Base-by-base conservation (phyloP, 306 rosid species). In the Trifolium fragiferum region DNA sequence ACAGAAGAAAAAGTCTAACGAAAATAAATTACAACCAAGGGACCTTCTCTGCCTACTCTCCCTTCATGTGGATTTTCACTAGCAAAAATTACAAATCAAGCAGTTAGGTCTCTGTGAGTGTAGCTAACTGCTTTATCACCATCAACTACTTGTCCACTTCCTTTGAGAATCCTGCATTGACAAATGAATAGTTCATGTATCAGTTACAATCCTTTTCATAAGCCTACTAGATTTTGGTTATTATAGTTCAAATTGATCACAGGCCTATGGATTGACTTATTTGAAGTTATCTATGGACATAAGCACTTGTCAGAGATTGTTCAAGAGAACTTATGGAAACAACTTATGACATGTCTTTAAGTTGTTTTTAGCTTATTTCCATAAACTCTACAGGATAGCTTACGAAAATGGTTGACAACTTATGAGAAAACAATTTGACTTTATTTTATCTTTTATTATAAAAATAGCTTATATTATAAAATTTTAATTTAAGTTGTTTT, bases 101-200 rank as follows among this genome's bases (percentile, higher is more conserved):
- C 38, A 59, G 86, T 67, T 74, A 94, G 87, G 73, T 89, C 87
- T 87, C 53, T 90, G 81, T 90, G 96, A 19, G 90, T 90, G 83
- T 92, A 94, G 33, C 35, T 84, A 33, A 92, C 19, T 40, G 75
- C 84, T 83, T 83, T 90, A 73, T 94, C 99, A 40, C 99, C 99
- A 67, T 85, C 85, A 66, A 94, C 97, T 25, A 89, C 82, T 70
- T 94, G 97, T 74, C 99, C 97, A 69, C 75, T 87, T 69, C 99
- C 99, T 82, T 85, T 87, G 9, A 94, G 93, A 82, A 94, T 87
- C 98, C 98, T 94, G 89, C 84, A 84, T 37, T 62, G 13, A 25
- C 58, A 82, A 72, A 46, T 44, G 41, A 73, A 67, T 54, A 59
- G 70, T 62, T 35, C 21, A 20, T 30, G 50, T 32, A 43, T 50